Conservation (phyloP, 345 rosid genomes). For the Toxicodendron radicans region DNA sequence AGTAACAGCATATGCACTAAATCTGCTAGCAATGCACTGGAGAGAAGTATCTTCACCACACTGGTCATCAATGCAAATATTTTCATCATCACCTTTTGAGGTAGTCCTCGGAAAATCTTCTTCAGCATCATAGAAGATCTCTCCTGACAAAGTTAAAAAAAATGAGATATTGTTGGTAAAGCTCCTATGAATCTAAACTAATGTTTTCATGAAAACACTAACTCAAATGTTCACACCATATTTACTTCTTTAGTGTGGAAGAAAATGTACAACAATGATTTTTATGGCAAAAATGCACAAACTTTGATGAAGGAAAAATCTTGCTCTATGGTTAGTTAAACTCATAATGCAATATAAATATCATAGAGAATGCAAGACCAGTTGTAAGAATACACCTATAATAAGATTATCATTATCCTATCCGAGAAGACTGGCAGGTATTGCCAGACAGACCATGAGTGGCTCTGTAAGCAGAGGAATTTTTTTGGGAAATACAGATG, state of each 20-base stretch:
- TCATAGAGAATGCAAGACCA: neutral
- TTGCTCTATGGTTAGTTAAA: neutral
- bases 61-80: constrained; percentile 22
- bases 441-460: neutral
- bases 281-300: neutral
- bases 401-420: neutral
- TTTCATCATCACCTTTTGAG: constrained; percentile 38
- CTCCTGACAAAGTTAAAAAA: constrained; percentile 52
- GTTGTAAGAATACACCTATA: neutral
- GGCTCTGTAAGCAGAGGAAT: neutral
- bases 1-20: constrained; percentile 31
- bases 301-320: neutral
- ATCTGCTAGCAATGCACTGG: constrained; percentile 35
- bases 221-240: neutral
- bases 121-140: constrained; percentile 79
- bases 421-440: neutral
- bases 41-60: constrained; percentile 42
- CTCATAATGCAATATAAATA: neutral
- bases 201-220: neutral
- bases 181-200: neutral
- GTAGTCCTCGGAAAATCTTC: constrained; percentile 44
- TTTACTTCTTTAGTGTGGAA: neutral
- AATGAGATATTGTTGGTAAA: constrained; percentile 1
- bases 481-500: too few relatives aligned
- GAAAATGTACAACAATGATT: neutral